phyloP scores from a whole-genome alignment of 768 basidiomycete genomes.

The Lentinus brumalis region DNA sequence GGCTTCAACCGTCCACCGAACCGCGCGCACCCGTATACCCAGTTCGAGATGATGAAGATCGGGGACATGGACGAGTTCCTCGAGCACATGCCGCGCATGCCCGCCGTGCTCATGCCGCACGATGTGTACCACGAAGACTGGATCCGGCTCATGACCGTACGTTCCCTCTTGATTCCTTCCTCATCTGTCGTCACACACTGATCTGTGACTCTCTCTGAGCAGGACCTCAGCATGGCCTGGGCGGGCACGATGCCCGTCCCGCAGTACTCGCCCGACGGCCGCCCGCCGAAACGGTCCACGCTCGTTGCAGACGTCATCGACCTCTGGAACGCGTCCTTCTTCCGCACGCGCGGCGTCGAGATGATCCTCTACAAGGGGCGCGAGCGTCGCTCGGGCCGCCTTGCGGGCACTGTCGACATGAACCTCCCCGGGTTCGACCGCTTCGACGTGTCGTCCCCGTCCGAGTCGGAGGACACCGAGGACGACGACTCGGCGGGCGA shows the following conservation, averaged over 20 bases:
- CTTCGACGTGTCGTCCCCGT: slow-evolving; percentile 43
- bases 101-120: slow-evolving; percentile 67
- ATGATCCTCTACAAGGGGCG: slow-evolving; percentile 79
- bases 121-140: slow-evolving; percentile 81
- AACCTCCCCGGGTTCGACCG: slow-evolving; percentile 51
- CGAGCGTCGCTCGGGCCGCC: slow-evolving; percentile 72
- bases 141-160: slow-evolving; percentile 75
- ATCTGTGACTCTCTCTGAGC: neutral
- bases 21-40: slow-evolving; percentile 62
- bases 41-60: slow-evolving; percentile 71
- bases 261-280: slow-evolving; percentile 46
- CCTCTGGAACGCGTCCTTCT: slow-evolving; percentile 80
- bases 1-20: slow-evolving; percentile 77
- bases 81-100: slow-evolving; percentile 70
- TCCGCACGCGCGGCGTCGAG: slow-evolving; percentile 74
- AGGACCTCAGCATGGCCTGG: slow-evolving; percentile 82
- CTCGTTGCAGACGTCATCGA: slow-evolving; percentile 74
- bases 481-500: slow-evolving; percentile 39
- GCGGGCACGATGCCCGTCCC: slow-evolving; percentile 72
- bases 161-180: slow-evolving; percentile 22
- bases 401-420: slow-evolving; percentile 55
- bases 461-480: slow-evolving; percentile 39
- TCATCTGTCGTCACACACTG: slow-evolving; percentile 1
- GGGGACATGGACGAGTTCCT: slow-evolving; percentile 78
- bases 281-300: slow-evolving; percentile 55